Base-by-base conservation (phyloP, 371 early-diverging fungal species). In the Homolaphlyctis polyrhiza region DNA sequence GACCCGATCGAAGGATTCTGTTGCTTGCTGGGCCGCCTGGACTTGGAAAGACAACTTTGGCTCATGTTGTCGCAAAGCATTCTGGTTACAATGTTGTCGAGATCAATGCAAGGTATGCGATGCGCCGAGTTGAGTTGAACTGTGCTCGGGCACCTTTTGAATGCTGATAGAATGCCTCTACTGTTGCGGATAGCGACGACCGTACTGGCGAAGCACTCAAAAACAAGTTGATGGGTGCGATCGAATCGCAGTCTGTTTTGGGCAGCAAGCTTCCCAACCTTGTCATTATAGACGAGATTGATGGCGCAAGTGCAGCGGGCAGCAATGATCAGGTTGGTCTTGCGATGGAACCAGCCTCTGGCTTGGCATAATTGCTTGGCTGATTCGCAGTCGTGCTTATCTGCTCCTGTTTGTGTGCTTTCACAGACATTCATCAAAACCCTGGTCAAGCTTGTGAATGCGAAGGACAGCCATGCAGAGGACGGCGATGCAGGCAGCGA, bases 31-130 rank as follows among this genome's bases (percentile, higher is more conserved):
- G 99, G 0, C 91, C 94, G 23, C 96, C 99, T 1, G 99, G 99
- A 0, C 81, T 96, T 57, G 99, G 99, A 61, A 99, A 99, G 73
- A 99, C 99, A 0, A 98, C 98, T 0, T 77, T 98, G 65, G 99
- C 97, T 0, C 95, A 97, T 73, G 87, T 99, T 0, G 84, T 93
- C 49, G 97, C 97, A 0, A 81, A 83, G 48, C 94, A 95, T 66
- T 86, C 91, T n/a, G 96, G 96, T 1, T 94, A 98, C 69, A 85
- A 91, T 49, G 74, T 91, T 1, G 76, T 97, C 23, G 99, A 99
- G 78, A 89, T 99, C 71, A 99, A 99, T 77, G 99, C 99, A 3
- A 94, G 93, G 91, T 88, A 77, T 23, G 29, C n/a, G 60, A 14
- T 52, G 52, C 52, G 11, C 52, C 14, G 30, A 23, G 11, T 52